Evolutionary conservation across 768 basidiomycete genomes (phyloP), one percentile per base, ranked within the genome.

Genomic region (Boletus subparvulus): DNA sequence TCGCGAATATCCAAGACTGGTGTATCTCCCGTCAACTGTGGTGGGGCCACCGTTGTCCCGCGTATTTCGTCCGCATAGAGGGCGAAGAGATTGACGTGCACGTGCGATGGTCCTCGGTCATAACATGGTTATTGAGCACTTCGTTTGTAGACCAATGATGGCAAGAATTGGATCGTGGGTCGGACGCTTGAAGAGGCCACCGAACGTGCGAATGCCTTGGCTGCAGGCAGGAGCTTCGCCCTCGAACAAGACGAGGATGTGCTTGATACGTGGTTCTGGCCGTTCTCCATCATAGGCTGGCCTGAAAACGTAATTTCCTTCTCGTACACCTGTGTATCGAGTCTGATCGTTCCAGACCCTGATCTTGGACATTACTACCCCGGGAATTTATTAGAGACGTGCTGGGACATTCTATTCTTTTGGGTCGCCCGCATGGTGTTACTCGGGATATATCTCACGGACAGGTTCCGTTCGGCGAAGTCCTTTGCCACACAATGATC

Each of bases 201-300:
- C 5, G 80, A 84, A 60, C 85, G 87, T 13, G 93, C 91, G 8
- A 83, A 83, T 61, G 76, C 75, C 37, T 71, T 94, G 46, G 91
- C 92, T 3, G 78, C 75, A 24, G 88, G 86, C 32, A 77, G 74
- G 47, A 75, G 75, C 52, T 98, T 92, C 71, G 83, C 78, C 1
- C 77, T 99, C 12, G 85, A 88, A 66, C 97, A 98, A 70, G 97
- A 98, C 64, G 92, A 92, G 58, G 97, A 99, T 69, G 96, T 99
- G 2, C 82, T 99, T 14, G 97, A 99, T 75, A 98, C 96, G 0
- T 99, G 97, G 96, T 99, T 98, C 75, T 98, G 97, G 97, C 97
- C 96, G 1, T 97, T 91, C 77, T 95, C 94, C 2, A 98, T 93
- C 67, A 81, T 94, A 80, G 97, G 96, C 28, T 98, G 97, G 97